Evolutionary conservation across 2,329 filamentous ascomycete genomes (phyloP).

Genomic region (Pseudogymnoascus sp.): DNA sequence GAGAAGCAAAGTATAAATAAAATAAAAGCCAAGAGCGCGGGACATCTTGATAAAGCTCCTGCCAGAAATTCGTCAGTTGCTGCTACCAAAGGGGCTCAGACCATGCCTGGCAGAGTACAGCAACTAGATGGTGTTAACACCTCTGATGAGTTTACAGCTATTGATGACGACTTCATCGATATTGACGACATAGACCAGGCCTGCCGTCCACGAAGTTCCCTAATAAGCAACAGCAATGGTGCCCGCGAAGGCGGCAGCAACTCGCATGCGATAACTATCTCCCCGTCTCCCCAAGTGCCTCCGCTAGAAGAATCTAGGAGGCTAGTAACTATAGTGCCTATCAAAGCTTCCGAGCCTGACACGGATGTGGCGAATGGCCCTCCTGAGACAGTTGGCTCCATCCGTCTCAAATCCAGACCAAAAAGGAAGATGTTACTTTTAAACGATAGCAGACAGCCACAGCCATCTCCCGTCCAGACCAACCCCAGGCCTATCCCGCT

Average conservation of each 20-base stretch:
- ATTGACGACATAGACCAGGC: not conserved
- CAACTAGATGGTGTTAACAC: not conserved
- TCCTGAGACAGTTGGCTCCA: not conserved
- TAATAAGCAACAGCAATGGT: not conserved
- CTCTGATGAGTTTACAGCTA: not conserved
- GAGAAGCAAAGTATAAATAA: not conserved
- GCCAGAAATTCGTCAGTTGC: not conserved
- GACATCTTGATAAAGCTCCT: not conserved
- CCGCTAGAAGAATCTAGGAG: not conserved
- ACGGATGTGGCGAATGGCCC: not conserved
- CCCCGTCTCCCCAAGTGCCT: not conserved
- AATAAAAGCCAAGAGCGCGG: not conserved
- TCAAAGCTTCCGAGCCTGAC: not conserved
- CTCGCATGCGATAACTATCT: not conserved
- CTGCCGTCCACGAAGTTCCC: not conserved
- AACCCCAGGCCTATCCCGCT: not conserved
- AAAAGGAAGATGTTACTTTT: slow-evolving; percentile 9
- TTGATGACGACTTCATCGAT: slow-evolving; percentile 8
- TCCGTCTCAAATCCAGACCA: slow-evolving; percentile 9
- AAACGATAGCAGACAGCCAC: not conserved
- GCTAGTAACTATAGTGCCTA: not conserved
- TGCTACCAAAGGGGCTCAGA: not conserved
- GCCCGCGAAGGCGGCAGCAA: not conserved
- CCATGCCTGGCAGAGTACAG: not conserved
- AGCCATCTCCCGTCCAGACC: not conserved